Evolutionary conservation across 1,139 yeast species (phyloP), one percentile per base, ranked within the genome.

Genomic region (Debaryomyces sp.): DNA sequence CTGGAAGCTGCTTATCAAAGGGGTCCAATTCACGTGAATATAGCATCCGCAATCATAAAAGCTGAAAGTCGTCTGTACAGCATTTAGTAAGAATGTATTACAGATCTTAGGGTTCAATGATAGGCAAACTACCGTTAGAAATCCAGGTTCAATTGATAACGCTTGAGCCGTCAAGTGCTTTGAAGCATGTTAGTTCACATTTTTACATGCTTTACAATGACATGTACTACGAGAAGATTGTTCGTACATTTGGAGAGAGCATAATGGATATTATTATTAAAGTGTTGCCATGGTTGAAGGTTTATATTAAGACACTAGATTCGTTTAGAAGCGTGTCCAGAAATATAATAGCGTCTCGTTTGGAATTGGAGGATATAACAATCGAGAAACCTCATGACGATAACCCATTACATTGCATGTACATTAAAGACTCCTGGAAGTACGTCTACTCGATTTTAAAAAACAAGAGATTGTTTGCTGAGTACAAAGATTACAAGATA

Each of bases 381-480:
- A 44, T 22, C 5, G 53, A 48, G 9, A 24, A 37, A 3, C 30
- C 38, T 17, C 26, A 27, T 24, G 48, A 42, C 3, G 43, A 44
- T 15, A 60, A 58, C 43, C 66, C 64, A 5, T 57, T 67, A 13
- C 55, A 64, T 48, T 62, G 67, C 34, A 57, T 60, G 36, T 75
- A 57, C 52, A 54, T 81, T 33, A 67, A 66, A 48, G 84, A 83
- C 66, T 77, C 86, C 1, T 82, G 87, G 87, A 73, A 68, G 52
- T 70, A 82, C 41, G 69, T 82, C 1, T 80, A 78, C 52, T 73
- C 82, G 0, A 64, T 83, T 3, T 65, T 80, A 48, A 73, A 71
- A 53, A 82, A 80, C 57, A 74, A 80, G 46, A 60, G 87, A 32
- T 56, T 82, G 23, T 82, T 76, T 63, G 82, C 85, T 12, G 82